phyloP scores from a whole-genome alignment of 371 early-diverging fungal genomes.

The Rhizopus stolonifer region DNA sequence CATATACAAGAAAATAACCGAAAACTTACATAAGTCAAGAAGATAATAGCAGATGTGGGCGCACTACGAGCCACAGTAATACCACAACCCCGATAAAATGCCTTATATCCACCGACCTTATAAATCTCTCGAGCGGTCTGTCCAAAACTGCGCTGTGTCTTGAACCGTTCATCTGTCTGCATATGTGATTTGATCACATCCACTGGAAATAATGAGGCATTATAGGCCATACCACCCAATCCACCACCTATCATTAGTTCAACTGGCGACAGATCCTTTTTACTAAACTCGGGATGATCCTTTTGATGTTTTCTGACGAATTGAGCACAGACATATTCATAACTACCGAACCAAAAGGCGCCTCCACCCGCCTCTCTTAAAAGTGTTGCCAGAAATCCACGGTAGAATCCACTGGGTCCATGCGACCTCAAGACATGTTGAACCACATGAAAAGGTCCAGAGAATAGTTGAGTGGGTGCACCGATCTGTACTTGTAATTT shows the following conservation, averaged over 20 bases:
- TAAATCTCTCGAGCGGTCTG: conserved; percentile 73
- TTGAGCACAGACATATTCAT: conserved; percentile 74
- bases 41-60: conserved; percentile 93
- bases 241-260: conserved; percentile 90
- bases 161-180: conserved; percentile 81
- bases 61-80: conserved; percentile 88
- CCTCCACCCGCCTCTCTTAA: conserved; percentile 92
- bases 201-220: conserved; percentile 87
- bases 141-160: conserved; percentile 39
- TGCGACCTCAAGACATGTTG: conserved; percentile 63
- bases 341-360: conserved; percentile 94
- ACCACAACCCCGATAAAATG: conserved; percentile 92
- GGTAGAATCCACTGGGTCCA: conserved; percentile 83
- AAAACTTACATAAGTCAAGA: conserved; percentile 77
- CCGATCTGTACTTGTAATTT: conserved; percentile 87
- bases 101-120: conserved; percentile 74
- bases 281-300: conserved; percentile 32
- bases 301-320: conserved; percentile 53
- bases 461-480: conserved; percentile 21
- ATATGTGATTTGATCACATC: conserved; percentile 94
- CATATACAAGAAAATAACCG: neutral
- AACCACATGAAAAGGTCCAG: conserved; percentile 78
- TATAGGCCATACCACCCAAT: conserved; percentile 91
- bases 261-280: conserved; percentile 58
- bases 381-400: conserved; percentile 87